A percentile compares a stretch with the other conserved stretches of the same genome.
These are phyloP conservation scores for Rhexocercosporidium sp. DNA, from an alignment of 2,329 filamentous ascomycete species.

Conservation along the genomic window DNA sequence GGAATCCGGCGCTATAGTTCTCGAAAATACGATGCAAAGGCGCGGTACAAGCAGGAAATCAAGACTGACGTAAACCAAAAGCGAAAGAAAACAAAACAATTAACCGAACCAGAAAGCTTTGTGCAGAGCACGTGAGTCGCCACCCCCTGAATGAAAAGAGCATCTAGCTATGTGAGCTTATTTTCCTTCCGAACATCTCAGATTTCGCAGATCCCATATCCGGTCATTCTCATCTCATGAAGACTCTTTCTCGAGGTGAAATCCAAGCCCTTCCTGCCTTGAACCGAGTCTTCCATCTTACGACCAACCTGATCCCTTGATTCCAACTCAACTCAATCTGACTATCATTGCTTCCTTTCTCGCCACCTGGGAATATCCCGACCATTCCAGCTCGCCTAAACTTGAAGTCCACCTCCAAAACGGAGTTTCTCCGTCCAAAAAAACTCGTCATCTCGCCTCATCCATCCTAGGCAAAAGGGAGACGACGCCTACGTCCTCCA, in stretches of 20 bases:
- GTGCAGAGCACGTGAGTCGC: constrained; percentile 2
- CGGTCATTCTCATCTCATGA: neutral
- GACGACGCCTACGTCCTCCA: neutral
- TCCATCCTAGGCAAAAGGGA: neutral
- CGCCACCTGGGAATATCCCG: constrained; percentile 12
- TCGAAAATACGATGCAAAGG: too few relatives aligned
- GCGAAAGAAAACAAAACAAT: neutral
- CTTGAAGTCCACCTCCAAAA: neutral
- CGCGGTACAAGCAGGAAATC: neutral
- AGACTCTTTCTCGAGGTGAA: neutral
- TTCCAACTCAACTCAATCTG: neutral
- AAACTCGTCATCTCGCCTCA: neutral
- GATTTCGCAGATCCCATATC: neutral
- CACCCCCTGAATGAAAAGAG: neutral
- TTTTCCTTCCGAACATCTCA: neutral
- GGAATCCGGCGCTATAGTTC: too few relatives aligned
- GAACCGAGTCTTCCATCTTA: neutral
- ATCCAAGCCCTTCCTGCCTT: neutral
- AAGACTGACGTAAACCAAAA: neutral
- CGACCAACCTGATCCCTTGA: neutral
- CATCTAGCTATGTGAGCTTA: neutral
- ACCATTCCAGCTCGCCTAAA: neutral
- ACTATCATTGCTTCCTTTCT: neutral
- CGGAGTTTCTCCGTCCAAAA: neutral
- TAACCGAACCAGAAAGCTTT: neutral